Conservation (phyloP, 768 basidiomycete genomes). For the Serendipita sp. region DNA sequence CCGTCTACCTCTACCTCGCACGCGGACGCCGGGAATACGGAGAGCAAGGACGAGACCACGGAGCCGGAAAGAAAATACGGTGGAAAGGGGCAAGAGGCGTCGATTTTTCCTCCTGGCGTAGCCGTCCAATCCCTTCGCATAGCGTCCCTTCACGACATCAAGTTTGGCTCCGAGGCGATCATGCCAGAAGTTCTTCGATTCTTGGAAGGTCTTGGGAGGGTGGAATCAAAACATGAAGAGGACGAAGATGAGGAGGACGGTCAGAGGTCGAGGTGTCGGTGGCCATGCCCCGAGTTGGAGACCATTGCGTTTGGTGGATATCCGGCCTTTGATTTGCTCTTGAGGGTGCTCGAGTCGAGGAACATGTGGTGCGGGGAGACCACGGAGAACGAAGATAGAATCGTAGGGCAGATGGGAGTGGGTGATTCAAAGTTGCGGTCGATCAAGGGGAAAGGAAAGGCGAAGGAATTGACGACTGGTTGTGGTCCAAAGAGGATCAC, state of each 20-base stretch:
- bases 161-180: neutral
- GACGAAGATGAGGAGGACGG: neutral
- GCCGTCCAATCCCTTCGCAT: neutral
- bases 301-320: neutral
- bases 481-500: neutral
- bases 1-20: neutral
- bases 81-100: neutral
- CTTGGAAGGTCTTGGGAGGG: neutral
- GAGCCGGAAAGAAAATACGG: neutral
- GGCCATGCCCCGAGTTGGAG: neutral
- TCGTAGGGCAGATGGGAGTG: too few species aligned
- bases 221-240: neutral
- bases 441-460: neutral
- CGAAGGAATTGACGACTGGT: neutral
- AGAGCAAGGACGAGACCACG: neutral
- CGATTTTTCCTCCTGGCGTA: neutral
- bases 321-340: neutral
- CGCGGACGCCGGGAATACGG: neutral
- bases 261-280: neutral
- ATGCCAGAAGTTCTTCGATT: neutral
- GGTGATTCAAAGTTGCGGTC: too few species aligned
- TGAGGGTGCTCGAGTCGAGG: neutral
- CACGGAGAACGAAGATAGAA: too few species aligned
- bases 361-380: neutral
- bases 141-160: neutral